phyloP scores from a whole-genome alignment of 2,329 filamentous ascomycete species.

The Dichotomopilus funicola region DNA sequence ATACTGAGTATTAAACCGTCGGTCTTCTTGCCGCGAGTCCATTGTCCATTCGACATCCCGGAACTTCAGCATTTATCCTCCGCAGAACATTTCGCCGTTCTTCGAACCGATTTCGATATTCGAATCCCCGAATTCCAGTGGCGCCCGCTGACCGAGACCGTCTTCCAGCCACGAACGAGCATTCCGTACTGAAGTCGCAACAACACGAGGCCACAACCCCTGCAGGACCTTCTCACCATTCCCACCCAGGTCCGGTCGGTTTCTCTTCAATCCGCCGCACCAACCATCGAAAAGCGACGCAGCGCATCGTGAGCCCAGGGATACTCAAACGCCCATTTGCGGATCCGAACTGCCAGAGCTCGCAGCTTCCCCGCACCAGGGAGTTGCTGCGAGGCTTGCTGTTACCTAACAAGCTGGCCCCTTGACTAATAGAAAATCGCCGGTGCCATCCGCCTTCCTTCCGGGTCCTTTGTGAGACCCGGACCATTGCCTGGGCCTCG shows the following conservation, averaged over 20 bases:
- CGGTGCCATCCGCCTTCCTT: conserved; percentile 14
- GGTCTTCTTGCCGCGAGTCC: conserved; percentile 11
- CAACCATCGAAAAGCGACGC: not conserved
- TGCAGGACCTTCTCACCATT: conserved; percentile 14
- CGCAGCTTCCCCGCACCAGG: conserved; percentile 37
- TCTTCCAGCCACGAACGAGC: not conserved
- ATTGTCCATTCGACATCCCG: not conserved
- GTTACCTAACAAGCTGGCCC: conserved; percentile 40
- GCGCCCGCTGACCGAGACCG: not conserved
- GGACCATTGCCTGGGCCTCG: conserved; percentile 7
- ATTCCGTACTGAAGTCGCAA: not conserved
- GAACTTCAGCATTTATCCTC: not conserved
- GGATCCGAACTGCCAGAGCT: conserved; percentile 20
- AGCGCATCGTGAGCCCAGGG: conserved; percentile 3
- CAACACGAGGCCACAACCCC: not conserved
- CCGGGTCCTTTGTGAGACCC: conserved; percentile 19
- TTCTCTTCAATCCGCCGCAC: not conserved
- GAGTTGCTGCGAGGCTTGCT: conserved; percentile 25
- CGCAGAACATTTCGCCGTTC: not conserved
- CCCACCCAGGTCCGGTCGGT: not conserved
- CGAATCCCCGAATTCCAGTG: not conserved
- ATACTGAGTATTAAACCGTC: conserved; percentile 6
- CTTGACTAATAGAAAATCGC: conserved; percentile 44
- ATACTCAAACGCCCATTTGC: conserved; percentile 16
- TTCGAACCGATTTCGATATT: not conserved